Base-by-base conservation (phyloP, 768 basidiomycete species). In the Tulasnella sp. region DNA sequence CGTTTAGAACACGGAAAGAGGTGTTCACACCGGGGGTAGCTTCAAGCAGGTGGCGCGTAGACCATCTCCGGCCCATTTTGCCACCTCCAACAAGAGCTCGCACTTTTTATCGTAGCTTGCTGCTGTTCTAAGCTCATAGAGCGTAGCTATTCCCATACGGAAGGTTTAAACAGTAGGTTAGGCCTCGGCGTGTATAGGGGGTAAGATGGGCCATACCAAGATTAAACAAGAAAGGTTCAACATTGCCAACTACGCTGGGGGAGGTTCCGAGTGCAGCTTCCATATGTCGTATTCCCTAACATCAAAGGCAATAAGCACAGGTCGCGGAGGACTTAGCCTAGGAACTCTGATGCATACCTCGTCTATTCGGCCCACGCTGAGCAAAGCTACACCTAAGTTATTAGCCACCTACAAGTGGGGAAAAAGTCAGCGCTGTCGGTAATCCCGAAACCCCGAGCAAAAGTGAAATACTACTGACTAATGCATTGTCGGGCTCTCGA, bases 31-130 rank as follows among this genome's bases (percentile, higher is more conserved):
- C 36, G 48, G 76, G 19, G 80, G 75, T 27, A 95, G 90, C 85
- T 95, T 95, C 82, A 95, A 85, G 83, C 93, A 94, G 46, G 90
- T 89, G 27, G 92, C 90, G 82, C 88, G 91, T 82, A 95, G 84
- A 0, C 94, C 94, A 84, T 96, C 94, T 3, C 94, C 94, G 80
- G 93, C 93, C 93, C 93, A 95, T 83, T 92, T 92, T 19, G 93
- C 91, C 0, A 94, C 93, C 80, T 94, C 91, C 19, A 93, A 82
- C 39, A 95, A 86, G 42, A 95, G 86, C 34, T 90, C 89, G 62
- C 91, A 90, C 84, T 95, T 96, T 85, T 92, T 94, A 80, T 93
- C 92, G 77, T 90, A 87, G 2, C 92, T 92, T 0, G 89, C 89
- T 1, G 90, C 87, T 2, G 94, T 93, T 38, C 91, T 91, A 72